Base-by-base conservation (phyloP, 768 basidiomycete genomes). In the Omphalotus guepiniiformis region DNA sequence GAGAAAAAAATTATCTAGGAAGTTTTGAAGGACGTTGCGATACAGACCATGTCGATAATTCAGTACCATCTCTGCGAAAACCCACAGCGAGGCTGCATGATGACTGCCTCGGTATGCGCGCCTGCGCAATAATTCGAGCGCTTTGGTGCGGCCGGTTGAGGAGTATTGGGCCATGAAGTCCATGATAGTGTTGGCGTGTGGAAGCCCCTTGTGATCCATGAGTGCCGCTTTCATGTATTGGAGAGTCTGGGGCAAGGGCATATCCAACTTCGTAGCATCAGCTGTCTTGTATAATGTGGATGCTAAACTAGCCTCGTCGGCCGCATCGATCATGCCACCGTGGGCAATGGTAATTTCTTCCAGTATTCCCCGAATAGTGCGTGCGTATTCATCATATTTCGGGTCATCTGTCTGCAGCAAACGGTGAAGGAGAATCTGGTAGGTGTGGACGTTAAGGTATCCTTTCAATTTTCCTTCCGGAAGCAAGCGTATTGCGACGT, bases 401-500 rank as follows among this genome's bases (percentile, higher is more conserved):
- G 25, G 25, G 15, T 21, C 2, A 6, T 19, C 12, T 19, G 35
- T 36, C 4, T 22, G 16, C 28, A 48, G 49, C 3, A 71, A 41
- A 8, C 54, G 56, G 15, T 51, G 57, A 19, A 67, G 52, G 45
- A 73, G 64, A 26, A 67, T 54, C 26, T 57, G 47, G 44, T 75
- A 72, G 2, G 72, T 73, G 42, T 58, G 63, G 1, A 55, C 53
- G 4, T 70, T 52, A 32, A 82, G 50, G 13, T 19, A 54, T 40
- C 68, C 60, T 6, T 46, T 50, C 1, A 59, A 60, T 7, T 62
- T 45, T 2, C 66, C 65, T 9, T 62, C 54, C 4, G 71, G 72
- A n/a, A 80, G 55, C 35, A 82, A 58, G n/a, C 53, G 40, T n/a
- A 80, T 28, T 3, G 80, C 80, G 16, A 66, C 65, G 0, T 67